Evolutionary conservation across 225 moss, liverwort and hornwort species (phyloP).

Genomic region (Climacium dendroides): DNA sequence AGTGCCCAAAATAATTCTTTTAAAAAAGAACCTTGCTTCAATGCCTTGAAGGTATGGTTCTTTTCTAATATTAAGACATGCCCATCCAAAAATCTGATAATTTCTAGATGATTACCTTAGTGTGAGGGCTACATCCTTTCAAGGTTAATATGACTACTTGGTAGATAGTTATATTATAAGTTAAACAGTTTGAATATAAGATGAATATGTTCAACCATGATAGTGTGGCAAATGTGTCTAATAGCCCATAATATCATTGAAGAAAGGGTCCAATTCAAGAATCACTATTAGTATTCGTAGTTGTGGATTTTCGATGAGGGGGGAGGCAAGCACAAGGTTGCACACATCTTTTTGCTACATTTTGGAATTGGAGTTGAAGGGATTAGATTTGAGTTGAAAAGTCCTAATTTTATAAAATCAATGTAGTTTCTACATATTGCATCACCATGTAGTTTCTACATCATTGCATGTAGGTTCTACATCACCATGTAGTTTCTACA

Average conservation of each 20-base stretch:
- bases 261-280: not conserved
- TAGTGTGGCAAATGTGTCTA: not conserved
- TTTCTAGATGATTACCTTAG: not conserved
- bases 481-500: no score
- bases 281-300: no score
- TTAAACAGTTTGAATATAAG: not conserved
- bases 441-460: no score
- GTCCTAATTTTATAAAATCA: not conserved
- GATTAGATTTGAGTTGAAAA: not conserved
- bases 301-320: no score
- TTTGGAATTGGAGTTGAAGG: no score
- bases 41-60: no score
- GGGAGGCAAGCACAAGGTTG: no score
- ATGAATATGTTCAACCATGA: fast-evolving
- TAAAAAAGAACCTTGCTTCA: not conserved
- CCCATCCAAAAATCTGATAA: fast-evolving
- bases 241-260: no score
- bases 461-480: no score
- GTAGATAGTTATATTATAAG: fast-evolving
- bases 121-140: not conserved
- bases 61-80: no score
- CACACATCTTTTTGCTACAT: no score
- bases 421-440: no score
- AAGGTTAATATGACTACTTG: not conserved
- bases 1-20: not conserved